Evolutionary conservation across 345 rosid genomes (phyloP).

Genomic region (Murraya koenigii): DNA sequence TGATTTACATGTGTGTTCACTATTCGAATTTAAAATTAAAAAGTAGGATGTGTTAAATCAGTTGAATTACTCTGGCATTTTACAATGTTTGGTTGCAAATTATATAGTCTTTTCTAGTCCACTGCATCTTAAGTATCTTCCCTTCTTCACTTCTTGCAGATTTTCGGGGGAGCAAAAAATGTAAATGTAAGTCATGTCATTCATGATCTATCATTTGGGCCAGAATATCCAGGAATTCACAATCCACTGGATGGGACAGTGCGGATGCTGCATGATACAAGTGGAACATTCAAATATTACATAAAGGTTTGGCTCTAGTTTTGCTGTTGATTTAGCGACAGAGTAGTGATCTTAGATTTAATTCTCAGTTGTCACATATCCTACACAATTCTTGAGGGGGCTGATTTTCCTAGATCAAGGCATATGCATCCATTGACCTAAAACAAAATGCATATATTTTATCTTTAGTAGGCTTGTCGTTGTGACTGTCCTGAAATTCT

Average conservation of each 20-base stretch:
- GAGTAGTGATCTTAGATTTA: conserved; percentile 3
- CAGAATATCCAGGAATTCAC: conserved; percentile 91
- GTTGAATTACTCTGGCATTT: background rate
- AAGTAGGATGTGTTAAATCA: background rate
- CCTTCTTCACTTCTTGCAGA: conserved; percentile 44
- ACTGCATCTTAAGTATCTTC: background rate
- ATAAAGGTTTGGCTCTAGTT: conserved; percentile 61
- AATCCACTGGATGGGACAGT: conserved; percentile 88
- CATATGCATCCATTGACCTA: background rate
- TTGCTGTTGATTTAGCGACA: conserved; percentile 11
- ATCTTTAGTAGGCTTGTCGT: too few relatives aligned
- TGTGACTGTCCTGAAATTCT: background rate
- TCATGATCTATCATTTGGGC: conserved; percentile 92
- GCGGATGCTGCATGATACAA: conserved; percentile 63
- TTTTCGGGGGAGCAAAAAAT: conserved; percentile 76
- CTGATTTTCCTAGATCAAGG: background rate
- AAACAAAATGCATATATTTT: background rate
- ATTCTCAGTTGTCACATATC: background rate
- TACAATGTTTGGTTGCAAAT: background rate
- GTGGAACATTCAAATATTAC: conserved; percentile 95
- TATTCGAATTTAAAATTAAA: background rate
- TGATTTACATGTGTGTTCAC: background rate
- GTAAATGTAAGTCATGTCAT: conserved; percentile 91
- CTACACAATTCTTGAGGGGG: background rate
- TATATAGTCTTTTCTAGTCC: background rate